Percentiles rank a stretch among this genome's conserved stretches.
phyloP scores from a whole-genome alignment of 1,284 basidiomycete species.

The Pholiota adiposa region DNA sequence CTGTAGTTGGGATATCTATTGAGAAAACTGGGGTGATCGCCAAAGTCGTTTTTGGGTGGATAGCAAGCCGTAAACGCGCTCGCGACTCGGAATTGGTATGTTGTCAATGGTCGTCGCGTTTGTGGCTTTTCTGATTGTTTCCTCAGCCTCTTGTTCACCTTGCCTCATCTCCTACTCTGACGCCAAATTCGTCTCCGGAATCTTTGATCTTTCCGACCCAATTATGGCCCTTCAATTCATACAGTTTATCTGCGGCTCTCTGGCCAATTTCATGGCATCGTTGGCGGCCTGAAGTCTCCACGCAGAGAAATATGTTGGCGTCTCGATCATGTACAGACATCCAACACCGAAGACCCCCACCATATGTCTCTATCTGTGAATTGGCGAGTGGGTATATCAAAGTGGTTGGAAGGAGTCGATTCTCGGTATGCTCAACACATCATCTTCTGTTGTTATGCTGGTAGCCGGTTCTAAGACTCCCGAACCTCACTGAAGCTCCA shows the following conservation, averaged over 20 bases:
- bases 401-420: no score
- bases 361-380: no score
- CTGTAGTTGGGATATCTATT: not conserved
- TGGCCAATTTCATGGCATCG: no score
- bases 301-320: not conserved
- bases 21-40: not conserved
- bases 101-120: no score
- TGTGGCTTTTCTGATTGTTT: not conserved
- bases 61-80: not conserved
- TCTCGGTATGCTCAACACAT: no score
- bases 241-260: not conserved
- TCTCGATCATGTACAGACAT: not conserved
- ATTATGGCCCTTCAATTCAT: not conserved
- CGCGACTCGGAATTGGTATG: not conserved
- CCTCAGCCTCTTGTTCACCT: not conserved
- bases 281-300: no score
- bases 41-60: not conserved
- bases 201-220: not conserved
- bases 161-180: not conserved
- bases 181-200: not conserved
- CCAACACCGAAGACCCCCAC: not conserved
- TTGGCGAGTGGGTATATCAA: no score
- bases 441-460: no score
- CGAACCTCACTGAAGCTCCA: no score
- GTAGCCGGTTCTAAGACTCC: no score